Conservation (phyloP, 176 grass and related monocot genomes). For the Carex kokanica region DNA sequence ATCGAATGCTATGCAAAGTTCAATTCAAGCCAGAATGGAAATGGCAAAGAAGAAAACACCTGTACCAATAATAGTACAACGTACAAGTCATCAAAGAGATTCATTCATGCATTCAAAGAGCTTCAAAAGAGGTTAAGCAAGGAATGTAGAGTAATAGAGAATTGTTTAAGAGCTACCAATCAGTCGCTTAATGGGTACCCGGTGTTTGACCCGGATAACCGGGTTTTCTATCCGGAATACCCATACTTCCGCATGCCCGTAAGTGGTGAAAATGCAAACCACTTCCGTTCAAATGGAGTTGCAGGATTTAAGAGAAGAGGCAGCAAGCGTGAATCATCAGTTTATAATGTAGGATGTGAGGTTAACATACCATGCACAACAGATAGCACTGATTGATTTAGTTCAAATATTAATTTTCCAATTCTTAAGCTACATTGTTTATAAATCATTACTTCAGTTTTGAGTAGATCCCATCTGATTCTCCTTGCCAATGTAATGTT, state of each 20-base stretch:
- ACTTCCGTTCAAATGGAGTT: slow-evolving; percentile 3
- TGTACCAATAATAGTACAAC: background rate
- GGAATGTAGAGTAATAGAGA: slow-evolving; percentile 65
- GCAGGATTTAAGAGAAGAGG: slow-evolving; percentile 25
- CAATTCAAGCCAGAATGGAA: background rate
- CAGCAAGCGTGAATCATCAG: slow-evolving; percentile 43
- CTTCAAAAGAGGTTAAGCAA: slow-evolving; percentile 49
- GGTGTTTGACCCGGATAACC: slow-evolving; percentile 61
- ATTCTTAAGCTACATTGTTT: background rate
- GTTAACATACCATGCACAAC: background rate
- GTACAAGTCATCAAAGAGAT: slow-evolving; percentile 7
- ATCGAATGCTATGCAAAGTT: slow-evolving; percentile 40
- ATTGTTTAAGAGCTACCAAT: slow-evolving; percentile 42
- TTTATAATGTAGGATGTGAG: slow-evolving; percentile 46
- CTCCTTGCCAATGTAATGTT: background rate
- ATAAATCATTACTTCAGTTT: background rate
- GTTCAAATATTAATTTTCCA: background rate
- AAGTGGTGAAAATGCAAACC: background rate
- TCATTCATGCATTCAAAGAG: slow-evolving; percentile 42
- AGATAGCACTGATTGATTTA: background rate
- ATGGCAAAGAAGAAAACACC: background rate
- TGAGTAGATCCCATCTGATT: background rate
- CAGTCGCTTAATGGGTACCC: slow-evolving; percentile 40
- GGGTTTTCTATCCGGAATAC: slow-evolving; percentile 38
- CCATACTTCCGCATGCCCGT: slow-evolving; percentile 37